Evolutionary conservation across 768 basidiomycete species (phyloP), one percentile per base, ranked within the genome.

Genomic region (Lentinula guzmanii): DNA sequence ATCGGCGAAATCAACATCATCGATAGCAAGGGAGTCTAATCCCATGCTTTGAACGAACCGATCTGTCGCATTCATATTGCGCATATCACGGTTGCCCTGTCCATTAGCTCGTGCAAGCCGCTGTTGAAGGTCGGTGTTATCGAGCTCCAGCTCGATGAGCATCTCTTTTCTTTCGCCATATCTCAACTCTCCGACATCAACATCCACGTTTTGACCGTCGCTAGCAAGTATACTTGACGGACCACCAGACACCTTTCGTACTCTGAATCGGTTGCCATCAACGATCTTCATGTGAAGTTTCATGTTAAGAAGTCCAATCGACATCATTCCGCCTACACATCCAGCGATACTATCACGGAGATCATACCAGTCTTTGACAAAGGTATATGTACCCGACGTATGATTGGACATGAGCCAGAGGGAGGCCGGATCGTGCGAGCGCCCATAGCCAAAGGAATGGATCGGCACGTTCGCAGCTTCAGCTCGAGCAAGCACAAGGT

Each of bases 321-420:
- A 93, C 88, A 98, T 91, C 86, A 98, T 90, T 1, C 95, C 96
- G 5, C 96, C 97, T 15, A 98, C 82, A 69, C 93, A 94, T 4
- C 97, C 97, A 5, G 95, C 93, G 35, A 99, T 82, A 64, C 94
- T 91, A 67, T 90, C 87, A 24, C 92, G 87, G 34, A 98, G 86
- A 72, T 98, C 93, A 71, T 98, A 95, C 91, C 95, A 98, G 70
- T 97, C 96, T 75, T 91, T 92, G 63, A 98, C 94, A 68, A 97
- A 99, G 4, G 95, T 98, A 76, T 98, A 98, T 33, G 95, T 97
- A 28, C 97, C 97, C 65, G 86, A 86, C 2, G 97, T 98, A 72
- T 98, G 95, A 72, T 98, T 98, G 9, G 95, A 98, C 83, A 99
- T 95, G 51, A 98, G 86, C 97, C 97, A 98, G 37, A 99, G 83